Conservation (phyloP, 306 rosid species). For the apple (Malus domestica) region DNA sequence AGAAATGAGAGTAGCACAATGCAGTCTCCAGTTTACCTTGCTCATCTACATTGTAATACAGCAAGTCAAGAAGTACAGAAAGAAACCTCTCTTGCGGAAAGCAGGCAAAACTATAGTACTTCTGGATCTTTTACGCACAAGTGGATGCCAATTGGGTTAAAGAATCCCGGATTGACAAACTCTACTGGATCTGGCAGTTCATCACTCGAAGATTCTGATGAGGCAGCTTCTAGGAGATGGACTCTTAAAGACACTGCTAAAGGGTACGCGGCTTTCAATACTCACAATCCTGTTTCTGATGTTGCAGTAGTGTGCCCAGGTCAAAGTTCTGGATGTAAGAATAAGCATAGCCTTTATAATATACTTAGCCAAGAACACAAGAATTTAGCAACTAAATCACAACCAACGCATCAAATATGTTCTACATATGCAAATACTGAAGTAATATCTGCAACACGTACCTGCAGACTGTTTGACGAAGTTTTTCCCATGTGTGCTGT, state of each 20-base stretch:
- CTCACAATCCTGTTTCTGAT: slow-evolving; percentile 27
- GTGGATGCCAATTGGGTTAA: slow-evolving; percentile 63
- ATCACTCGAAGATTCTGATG: slow-evolving; percentile 32
- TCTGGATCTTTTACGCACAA: slow-evolving; percentile 49
- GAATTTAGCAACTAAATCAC: no score
- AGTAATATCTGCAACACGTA: no score
- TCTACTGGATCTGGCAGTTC: slow-evolving; percentile 33
- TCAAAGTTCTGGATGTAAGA: slow-evolving; percentile 21
- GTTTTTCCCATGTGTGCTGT: no score
- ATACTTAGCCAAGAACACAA: no score
- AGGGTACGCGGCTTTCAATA: slow-evolving; percentile 20
- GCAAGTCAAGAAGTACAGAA: slow-evolving; percentile 29
- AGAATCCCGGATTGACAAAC: slow-evolving; percentile 29
- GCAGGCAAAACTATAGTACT: slow-evolving; percentile 31
- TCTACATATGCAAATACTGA: no score
- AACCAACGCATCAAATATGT: no score
- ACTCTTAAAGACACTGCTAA: slow-evolving; percentile 26
- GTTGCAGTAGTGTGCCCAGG: slow-evolving; percentile 5
- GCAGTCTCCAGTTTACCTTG: slow-evolving; percentile 25
- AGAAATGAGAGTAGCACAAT: slow-evolving; percentile 29
- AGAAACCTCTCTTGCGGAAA: slow-evolving; percentile 39
- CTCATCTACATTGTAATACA: slow-evolving; percentile 37
- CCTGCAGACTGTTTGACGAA: no score
- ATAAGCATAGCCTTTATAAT: no score
- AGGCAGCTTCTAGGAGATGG: slow-evolving; percentile 22